Conservation (phyloP, 768 basidiomycete species). For the Podaxis carcinomalis region DNA sequence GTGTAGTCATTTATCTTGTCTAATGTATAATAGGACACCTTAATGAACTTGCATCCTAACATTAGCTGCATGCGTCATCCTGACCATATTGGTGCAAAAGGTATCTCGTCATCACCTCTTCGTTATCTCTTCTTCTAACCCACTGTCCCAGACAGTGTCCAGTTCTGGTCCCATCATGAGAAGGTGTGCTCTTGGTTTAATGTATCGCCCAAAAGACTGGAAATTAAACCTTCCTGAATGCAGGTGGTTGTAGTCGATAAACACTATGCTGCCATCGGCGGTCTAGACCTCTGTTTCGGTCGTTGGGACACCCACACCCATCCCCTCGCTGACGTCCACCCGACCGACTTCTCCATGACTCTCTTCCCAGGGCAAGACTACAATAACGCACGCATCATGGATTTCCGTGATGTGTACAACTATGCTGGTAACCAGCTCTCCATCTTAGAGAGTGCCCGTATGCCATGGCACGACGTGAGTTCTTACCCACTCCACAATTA, state of each 20-base stretch:
- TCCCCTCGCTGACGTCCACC: slow-evolving; percentile 90
- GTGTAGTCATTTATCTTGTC: neutral
- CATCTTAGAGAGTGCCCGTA: slow-evolving; percentile 63
- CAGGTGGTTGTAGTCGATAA: slow-evolving; percentile 83
- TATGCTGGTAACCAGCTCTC: slow-evolving; percentile 70
- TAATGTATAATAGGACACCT: slow-evolving; percentile 42
- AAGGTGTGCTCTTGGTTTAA: slow-evolving; percentile 36
- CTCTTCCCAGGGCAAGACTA: slow-evolving; percentile 94
- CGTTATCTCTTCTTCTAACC: neutral
- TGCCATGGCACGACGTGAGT: slow-evolving; percentile 96
- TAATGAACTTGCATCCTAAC: slow-evolving; percentile 84
- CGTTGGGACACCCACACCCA: slow-evolving; percentile 94
- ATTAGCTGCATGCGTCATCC: slow-evolving; percentile 89
- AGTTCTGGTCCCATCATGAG: slow-evolving; percentile 93
- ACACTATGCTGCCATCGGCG: slow-evolving; percentile 82
- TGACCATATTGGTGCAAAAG: slow-evolving; percentile 81
- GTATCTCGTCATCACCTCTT: slow-evolving; percentile 23
- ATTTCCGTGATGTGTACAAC: slow-evolving; percentile 80
- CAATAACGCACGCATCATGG: slow-evolving; percentile 84
- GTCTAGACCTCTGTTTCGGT: slow-evolving; percentile 94
- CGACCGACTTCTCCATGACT: slow-evolving; percentile 74
- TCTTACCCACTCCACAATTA: neutral
- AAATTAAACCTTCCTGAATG: neutral
- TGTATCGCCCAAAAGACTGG: neutral
- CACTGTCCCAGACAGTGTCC: slow-evolving; percentile 52